These are phyloP conservation scores for Geranomyces variabilis DNA, from an alignment of 192 early-diverging fungal genomes.

Conservation along the genomic window DNA sequence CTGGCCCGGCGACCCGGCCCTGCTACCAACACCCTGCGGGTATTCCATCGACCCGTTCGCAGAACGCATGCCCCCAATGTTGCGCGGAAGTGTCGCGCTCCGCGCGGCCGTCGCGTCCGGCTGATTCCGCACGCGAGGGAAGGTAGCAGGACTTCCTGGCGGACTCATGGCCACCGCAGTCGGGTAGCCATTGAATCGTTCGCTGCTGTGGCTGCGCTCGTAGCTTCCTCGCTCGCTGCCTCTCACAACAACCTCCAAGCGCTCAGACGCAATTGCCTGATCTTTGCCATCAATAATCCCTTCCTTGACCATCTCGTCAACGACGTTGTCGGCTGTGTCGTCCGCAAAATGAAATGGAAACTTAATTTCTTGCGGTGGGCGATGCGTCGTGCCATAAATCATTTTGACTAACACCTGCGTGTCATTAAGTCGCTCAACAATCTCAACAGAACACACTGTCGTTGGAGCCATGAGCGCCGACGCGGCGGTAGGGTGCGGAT, in stretches of 20 bases:
- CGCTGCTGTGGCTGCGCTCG: not conserved
- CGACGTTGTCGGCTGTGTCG: slow-evolving; percentile 76
- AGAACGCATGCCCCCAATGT: not conserved
- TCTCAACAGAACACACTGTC: slow-evolving; percentile 36
- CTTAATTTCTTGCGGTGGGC: slow-evolving; percentile 59
- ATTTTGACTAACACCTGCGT: slow-evolving; percentile 43
- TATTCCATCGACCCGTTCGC: not conserved
- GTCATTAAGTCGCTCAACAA: slow-evolving; percentile 32
- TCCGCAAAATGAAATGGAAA: slow-evolving; percentile 68
- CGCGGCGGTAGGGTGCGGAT: not conserved
- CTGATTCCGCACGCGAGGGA: not conserved
- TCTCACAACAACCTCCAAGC: not conserved
- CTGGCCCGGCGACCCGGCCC: not conserved
- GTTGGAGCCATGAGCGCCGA: not conserved
- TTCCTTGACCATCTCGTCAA: slow-evolving; percentile 55
- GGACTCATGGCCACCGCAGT: not conserved
- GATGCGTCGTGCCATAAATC: slow-evolving; percentile 39
- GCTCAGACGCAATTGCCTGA: not conserved
- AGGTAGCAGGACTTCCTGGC: not conserved
- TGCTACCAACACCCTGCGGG: not conserved
- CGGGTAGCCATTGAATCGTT: not conserved
- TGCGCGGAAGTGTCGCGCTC: not conserved
- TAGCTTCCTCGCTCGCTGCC: not conserved
- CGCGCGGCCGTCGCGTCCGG: not conserved
- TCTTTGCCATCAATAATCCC: slow-evolving; percentile 31